These are phyloP conservation scores for Stephania japonica DNA, from an alignment of 164 flowering plant species.

Conservation along the genomic window DNA sequence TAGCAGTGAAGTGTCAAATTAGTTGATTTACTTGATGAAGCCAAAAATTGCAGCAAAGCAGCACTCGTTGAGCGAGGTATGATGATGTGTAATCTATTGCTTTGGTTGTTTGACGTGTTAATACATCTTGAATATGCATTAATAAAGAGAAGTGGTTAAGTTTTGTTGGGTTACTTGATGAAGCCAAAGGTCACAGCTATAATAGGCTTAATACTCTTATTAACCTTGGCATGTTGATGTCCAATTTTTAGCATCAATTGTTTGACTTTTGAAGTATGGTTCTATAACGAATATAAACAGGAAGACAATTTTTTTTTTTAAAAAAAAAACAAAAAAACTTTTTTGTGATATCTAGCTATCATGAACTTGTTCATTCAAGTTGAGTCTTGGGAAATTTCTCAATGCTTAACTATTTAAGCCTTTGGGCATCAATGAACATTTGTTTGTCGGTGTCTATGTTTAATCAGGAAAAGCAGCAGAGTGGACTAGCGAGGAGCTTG, in stretches of 20 bases:
- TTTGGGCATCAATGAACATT: slow-evolving; percentile 4
- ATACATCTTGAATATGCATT: no score
- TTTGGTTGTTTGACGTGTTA: background rate
- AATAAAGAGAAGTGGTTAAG: slow-evolving; percentile 61
- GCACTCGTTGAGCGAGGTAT: slow-evolving; percentile 73
- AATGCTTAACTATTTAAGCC: background rate
- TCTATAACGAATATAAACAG: background rate
- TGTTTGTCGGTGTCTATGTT: background rate
- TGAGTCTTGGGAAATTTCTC: background rate
- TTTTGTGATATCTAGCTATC: background rate
- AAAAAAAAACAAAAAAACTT: background rate
- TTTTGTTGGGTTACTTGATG: slow-evolving; percentile 89
- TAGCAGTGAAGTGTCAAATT: slow-evolving; percentile 67
- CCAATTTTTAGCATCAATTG: background rate
- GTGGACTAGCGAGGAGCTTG: slow-evolving; percentile 82
- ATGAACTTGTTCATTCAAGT: no score
- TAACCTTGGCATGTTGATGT: slow-evolving; percentile 50
- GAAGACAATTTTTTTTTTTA: no score
- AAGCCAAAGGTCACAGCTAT: slow-evolving; percentile 82
- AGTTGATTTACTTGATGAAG: slow-evolving; percentile 96
- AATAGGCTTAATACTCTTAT: slow-evolving; percentile 35
- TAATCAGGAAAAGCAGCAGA: slow-evolving; percentile 60
- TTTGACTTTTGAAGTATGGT: background rate
- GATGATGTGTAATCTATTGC: background rate
- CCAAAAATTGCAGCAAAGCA: slow-evolving; percentile 70